Conservation (phyloP, 176 grass and related monocot genomes). For the Eremochloa ophiuroides region DNA sequence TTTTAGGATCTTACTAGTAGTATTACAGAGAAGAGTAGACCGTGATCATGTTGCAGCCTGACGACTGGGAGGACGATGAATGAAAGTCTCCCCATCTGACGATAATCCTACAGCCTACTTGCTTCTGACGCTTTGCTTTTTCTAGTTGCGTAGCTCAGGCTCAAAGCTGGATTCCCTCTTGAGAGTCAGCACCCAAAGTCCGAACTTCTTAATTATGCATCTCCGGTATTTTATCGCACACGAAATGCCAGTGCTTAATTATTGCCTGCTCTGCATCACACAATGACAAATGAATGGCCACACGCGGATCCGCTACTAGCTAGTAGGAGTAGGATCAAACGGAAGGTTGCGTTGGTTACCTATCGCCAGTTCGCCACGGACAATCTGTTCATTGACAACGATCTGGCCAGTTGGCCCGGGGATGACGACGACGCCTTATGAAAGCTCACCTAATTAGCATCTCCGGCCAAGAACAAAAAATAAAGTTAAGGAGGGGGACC, state of each 20-base stretch:
- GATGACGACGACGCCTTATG: slow-evolving; percentile 31
- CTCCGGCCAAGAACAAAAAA: not conserved
- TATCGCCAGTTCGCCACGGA: not conserved
- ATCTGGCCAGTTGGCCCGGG: slow-evolving; percentile 18
- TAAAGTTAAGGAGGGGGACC: not conserved
- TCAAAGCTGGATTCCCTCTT: not conserved
- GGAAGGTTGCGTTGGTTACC: slow-evolving; percentile 11
- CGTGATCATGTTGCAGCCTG: not conserved
- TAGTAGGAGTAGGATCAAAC: not conserved
- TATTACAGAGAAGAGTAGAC: not conserved
- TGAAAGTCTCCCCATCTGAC: not conserved
- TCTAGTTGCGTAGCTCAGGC: not conserved
- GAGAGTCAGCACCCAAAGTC: not conserved
- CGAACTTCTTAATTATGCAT: not conserved
- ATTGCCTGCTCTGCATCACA: not conserved
- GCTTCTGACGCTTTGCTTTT: slow-evolving; percentile 9
- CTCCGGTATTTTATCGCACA: not conserved
- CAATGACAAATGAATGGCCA: not conserved
- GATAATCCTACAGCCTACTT: not conserved
- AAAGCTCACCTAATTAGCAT: slow-evolving; percentile 32
- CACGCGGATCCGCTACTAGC: not conserved
- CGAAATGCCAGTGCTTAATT: not conserved
- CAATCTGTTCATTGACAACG: not conserved
- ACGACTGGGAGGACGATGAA: not conserved
- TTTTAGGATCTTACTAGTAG: slow-evolving; percentile 39